These are phyloP conservation scores for Trypanosoma scelopori DNA, from an alignment of 208 protist genomes.

Conservation along the genomic window DNA sequence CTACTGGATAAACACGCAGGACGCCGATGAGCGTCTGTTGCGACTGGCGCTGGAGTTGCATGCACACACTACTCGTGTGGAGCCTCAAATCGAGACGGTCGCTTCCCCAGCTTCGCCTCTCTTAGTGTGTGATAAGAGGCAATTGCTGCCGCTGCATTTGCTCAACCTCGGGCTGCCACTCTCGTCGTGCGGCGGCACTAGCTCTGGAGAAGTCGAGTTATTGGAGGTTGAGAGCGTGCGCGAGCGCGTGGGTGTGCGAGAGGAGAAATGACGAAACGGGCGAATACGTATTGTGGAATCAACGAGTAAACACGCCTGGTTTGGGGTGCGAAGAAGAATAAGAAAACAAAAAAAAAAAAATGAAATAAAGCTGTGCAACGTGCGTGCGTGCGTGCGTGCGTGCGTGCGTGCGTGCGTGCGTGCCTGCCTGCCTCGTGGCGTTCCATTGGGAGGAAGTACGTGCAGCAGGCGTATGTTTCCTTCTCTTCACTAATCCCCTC, in stretches of 20 bases:
- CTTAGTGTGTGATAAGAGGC: conserved; percentile 7
- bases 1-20: conserved; percentile 60
- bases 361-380: neutral
- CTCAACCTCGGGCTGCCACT: conserved; percentile 18
- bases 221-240: no score
- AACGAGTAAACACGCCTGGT: no score
- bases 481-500: neutral
- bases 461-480: neutral
- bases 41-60: conserved; percentile 67
- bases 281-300: neutral
- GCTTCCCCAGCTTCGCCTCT: neutral
- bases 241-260: no score
- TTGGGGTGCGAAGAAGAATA: no score
- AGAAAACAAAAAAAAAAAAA: no score
- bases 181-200: conserved; percentile 3
- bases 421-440: no score
- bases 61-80: conserved; percentile 53
- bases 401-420: no score
- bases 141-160: conserved; percentile 20
- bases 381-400: no score
- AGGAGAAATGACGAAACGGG: no score
- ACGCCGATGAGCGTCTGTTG: conserved; percentile 51
- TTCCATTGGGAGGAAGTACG: neutral
- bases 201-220: conserved; percentile 9
- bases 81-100: conserved; percentile 29